Evolutionary conservation across 192 early-diverging fungal species (phyloP), one percentile per base, ranked within the genome.

Genomic region (Backusella westeae): DNA sequence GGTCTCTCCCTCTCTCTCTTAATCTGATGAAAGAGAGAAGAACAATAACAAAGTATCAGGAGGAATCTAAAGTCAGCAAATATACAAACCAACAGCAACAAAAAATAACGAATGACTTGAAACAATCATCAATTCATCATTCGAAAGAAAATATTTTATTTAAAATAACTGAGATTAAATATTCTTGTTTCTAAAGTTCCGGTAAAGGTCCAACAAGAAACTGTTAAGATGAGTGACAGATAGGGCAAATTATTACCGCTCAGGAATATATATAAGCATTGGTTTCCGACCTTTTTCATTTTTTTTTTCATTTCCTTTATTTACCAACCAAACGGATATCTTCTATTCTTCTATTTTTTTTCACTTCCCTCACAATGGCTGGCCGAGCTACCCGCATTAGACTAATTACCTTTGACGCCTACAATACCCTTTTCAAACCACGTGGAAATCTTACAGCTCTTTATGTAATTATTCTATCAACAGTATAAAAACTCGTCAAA

Each of bases 341-440:
- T 56, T 59, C 10, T 10, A 23, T 59, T 59, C 3, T 63, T 63
- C 56, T 4, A 9, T 21, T n/a, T 56, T 23, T 56, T 53, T n/a
- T 32, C 2, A 53, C 1, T 23, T 63, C 12, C 56, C 26, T 23
- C 19, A 36, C 34, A 68, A 73, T 73, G 72, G 49, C 49, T 0
- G 46, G 26, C 9, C 17, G 34, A 68, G 29, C 35, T 34, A 73
- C 76, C 49, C 46, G 71, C 35, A 77, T 77, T 42, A 39, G 71
- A 36, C 72, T 89, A n/a, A 82, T 91, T 39, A 91, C 89, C 23
- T 91, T 91, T 46, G 89, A 91, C 66, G 84, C 88, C 35, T 91
- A 84, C 29, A 81, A 89, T 34, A 91, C 89, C 2, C 76, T 91
- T 19, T 91, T 87, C 72, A 85, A 77, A 38, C 88, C 86, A 34